These are phyloP conservation scores for Tuber melanosporum DNA, from an alignment of 495 filamentous ascomycete species.

Conservation along the genomic window DNA sequence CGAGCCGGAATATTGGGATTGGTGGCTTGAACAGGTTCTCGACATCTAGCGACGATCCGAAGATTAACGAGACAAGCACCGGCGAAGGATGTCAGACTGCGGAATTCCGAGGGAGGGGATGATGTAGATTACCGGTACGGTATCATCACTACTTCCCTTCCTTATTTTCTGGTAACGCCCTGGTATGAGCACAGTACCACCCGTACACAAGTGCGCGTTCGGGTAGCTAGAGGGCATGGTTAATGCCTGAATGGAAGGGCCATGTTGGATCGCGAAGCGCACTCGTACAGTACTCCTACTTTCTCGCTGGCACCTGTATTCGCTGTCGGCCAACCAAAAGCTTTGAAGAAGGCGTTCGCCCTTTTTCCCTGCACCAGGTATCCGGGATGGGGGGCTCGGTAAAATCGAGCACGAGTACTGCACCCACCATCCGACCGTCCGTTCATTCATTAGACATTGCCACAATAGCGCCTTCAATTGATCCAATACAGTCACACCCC, in stretches of 20 bases:
- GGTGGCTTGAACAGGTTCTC: slow-evolving; percentile 33
- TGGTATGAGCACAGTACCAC: background rate
- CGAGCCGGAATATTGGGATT: slow-evolving; percentile 37
- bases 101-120: slow-evolving; percentile 22
- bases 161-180: background rate
- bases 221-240: background rate
- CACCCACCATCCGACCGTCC: background rate
- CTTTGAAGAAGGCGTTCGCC: slow-evolving; percentile 30
- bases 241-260: background rate
- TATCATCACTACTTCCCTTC: background rate
- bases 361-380: slow-evolving; percentile 36
- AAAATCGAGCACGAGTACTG: background rate
- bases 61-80: slow-evolving; percentile 17
- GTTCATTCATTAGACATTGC: background rate
- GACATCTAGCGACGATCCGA: slow-evolving; percentile 21
- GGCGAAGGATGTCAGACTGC: slow-evolving; percentile 13
- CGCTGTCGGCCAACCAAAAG: slow-evolving; percentile 7
- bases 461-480: background rate
- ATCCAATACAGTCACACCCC: too few relatives aligned
- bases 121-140: slow-evolving; percentile 9
- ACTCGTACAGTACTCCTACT: background rate
- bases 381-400: slow-evolving; percentile 23
- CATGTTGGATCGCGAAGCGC: background rate
- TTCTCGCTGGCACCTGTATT: background rate
- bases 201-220: background rate